Evolutionary conservation across 805 yeast species (phyloP).

Genomic region (Isabelozyma pseudorhagii): DNA sequence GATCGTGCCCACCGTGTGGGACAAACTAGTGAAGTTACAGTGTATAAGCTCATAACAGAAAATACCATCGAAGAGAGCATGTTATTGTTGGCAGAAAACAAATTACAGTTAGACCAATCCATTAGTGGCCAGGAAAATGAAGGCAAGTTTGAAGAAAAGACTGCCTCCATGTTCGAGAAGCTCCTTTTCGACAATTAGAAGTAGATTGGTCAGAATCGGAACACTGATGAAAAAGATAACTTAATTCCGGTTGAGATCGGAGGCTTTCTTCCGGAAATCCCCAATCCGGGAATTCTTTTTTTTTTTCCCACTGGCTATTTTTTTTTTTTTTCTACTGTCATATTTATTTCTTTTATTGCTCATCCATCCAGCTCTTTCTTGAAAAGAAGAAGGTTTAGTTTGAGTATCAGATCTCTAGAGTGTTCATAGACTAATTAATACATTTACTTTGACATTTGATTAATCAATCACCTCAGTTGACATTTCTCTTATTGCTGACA

Average conservation of each 20-base stretch:
- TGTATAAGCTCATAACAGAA: slow-evolving; percentile 67
- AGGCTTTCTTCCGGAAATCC: not conserved
- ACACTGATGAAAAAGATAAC: not conserved
- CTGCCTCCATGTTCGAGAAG: slow-evolving; percentile 50
- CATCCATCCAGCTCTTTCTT: not conserved
- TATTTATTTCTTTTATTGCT: not conserved
- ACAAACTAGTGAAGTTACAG: slow-evolving; percentile 79
- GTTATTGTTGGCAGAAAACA: slow-evolving; percentile 80
- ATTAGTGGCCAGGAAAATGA: slow-evolving; percentile 45
- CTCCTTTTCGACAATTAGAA: slow-evolving; percentile 32
- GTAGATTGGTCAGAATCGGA: not conserved
- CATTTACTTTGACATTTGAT: not conserved
- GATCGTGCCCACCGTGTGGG: slow-evolving; percentile 99
- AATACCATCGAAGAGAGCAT: slow-evolving; percentile 89
- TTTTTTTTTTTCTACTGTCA: not conserved
- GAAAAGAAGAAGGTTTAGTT: not conserved
- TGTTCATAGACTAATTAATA: not conserved
- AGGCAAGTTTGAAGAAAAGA: slow-evolving; percentile 47
- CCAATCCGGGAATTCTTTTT: not conserved
- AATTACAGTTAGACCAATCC: slow-evolving; percentile 78
- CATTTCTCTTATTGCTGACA: not conserved
- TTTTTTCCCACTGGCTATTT: not conserved
- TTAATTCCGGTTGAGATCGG: not conserved
- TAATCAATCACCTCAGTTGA: not conserved
- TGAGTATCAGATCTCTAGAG: not conserved